Evolutionary conservation across 139 green algal genomes (phyloP).

Genomic region (Spirogloea muscicola): DNA sequence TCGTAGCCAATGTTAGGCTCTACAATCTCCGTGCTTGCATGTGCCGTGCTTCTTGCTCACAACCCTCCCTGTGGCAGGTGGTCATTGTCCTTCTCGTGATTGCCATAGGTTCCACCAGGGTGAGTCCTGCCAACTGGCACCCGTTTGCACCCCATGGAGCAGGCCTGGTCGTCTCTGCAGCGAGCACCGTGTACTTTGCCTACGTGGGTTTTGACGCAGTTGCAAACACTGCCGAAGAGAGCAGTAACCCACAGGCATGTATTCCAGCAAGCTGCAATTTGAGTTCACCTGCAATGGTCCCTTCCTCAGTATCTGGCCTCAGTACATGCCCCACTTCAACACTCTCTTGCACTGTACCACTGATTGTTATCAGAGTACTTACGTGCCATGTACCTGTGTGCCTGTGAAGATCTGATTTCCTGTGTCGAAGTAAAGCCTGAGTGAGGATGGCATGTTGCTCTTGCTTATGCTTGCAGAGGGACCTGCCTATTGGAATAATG

Average conservation of each 20-base stretch:
- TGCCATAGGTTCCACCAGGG: constrained; percentile 39
- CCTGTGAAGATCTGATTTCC: constrained; percentile 2
- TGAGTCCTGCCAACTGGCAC: constrained; percentile 51
- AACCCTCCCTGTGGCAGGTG: constrained; percentile 9
- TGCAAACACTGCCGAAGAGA: constrained; percentile 68
- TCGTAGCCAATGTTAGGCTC: no score
- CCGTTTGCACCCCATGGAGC: constrained; percentile 50
- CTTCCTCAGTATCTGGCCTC: no score
- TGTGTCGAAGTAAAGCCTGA: background rate
- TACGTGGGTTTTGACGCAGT: constrained; percentile 61
- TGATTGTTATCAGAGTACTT: background rate
- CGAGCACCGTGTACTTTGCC: constrained; percentile 53
- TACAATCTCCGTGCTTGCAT: no score
- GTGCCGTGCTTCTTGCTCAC: no score
- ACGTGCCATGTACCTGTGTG: background rate
- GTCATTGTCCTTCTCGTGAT: constrained; percentile 50
- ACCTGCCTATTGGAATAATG: constrained; percentile 66
- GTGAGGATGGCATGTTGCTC: background rate
- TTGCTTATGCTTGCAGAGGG: constrained; percentile 17
- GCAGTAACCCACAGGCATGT: constrained; percentile 39
- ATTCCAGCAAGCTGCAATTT: background rate
- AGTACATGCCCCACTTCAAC: no score
- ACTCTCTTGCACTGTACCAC: background rate
- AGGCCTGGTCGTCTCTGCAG: constrained; percentile 60
- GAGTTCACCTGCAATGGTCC: background rate